These are phyloP conservation scores for Toxoplasma gondii DNA, from an alignment of 169 alveolate species.

Conservation along the genomic window DNA sequence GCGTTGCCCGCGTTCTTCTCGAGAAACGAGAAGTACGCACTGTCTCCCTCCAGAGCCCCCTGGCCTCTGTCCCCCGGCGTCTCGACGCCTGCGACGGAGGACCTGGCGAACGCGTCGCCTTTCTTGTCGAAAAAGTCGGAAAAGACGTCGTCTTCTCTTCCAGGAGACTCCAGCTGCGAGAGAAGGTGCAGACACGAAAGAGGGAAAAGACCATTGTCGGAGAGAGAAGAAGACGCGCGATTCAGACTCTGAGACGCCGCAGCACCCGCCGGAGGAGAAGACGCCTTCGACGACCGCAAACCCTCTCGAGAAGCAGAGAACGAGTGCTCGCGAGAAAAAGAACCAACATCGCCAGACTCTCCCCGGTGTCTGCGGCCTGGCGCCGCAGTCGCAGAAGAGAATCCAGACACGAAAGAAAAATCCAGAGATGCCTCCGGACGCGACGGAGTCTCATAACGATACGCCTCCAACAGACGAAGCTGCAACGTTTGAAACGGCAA, in stretches of 20 bases:
- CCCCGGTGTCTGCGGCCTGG: neutral
- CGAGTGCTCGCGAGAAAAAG: neutral
- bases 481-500: constrained; percentile 10
- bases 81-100: neutral
- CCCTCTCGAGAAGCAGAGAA: neutral
- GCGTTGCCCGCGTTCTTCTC: constrained; percentile 18
- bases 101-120: neutral
- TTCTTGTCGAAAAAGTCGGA: neutral
- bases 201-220: neutral
- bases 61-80: neutral
- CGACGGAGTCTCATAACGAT: constrained; percentile 8
- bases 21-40: neutral
- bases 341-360: neutral
- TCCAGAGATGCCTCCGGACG: neutral
- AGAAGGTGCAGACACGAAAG: neutral
- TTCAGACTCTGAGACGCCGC: neutral
- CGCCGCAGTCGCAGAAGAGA: neutral
- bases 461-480: constrained; percentile 41
- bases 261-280: neutral
- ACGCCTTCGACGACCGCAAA: neutral
- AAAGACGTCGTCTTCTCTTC: neutral
- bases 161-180: neutral
- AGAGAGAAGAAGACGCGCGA: too few species aligned
- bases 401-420: neutral
- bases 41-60: neutral